phyloP scores from a whole-genome alignment of 2,329 filamentous ascomycete species.

The Penicillium sp. region DNA sequence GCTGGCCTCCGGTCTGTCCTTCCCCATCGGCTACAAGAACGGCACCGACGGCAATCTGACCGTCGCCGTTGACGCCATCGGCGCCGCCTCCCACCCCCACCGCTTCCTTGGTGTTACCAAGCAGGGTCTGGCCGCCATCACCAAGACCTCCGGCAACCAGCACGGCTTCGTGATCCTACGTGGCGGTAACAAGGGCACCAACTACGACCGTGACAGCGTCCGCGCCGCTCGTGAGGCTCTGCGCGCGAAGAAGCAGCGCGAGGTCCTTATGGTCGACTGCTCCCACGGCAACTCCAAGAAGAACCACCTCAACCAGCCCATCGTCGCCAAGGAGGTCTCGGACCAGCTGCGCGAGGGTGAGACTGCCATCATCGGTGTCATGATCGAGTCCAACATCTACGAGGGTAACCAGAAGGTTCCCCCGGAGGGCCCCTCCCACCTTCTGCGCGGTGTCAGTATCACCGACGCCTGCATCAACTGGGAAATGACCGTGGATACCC shows the following conservation, averaged over 20 bases:
- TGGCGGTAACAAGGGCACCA: conserved; percentile 85
- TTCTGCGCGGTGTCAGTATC: conserved; percentile 89
- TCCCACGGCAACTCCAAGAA: conserved; percentile 98
- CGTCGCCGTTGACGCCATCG: conserved; percentile 94
- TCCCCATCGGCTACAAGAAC: conserved; percentile 99
- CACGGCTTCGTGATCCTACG: conserved; percentile 96
- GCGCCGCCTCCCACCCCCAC: conserved; percentile 61
- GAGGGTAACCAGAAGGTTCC: conserved; percentile 88
- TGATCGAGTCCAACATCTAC: conserved; percentile 98
- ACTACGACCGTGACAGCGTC: conserved; percentile 84
- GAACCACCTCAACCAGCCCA: conserved; percentile 94
- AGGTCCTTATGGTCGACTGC: conserved; percentile 97
- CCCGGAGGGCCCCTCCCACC: conserved; percentile 66
- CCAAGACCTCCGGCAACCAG: conserved; percentile 86
- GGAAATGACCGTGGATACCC: conserved; percentile 73
- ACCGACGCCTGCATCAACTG: conserved; percentile 95
- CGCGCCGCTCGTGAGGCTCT: conserved; percentile 72
- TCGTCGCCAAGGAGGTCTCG: conserved; percentile 74
- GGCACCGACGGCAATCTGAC: conserved; percentile 88
- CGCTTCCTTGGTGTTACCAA: conserved; percentile 99
- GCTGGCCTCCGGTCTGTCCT: conserved; percentile 87
- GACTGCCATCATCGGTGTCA: conserved; percentile 85
- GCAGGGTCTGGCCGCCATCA: conserved; percentile 91
- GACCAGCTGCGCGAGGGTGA: conserved; percentile 86
- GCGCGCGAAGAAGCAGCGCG: conserved; percentile 72